Evolutionary conservation across 768 basidiomycete genomes (phyloP), one percentile per base, ranked within the genome.

Genomic region (Boletellus emodensis): DNA sequence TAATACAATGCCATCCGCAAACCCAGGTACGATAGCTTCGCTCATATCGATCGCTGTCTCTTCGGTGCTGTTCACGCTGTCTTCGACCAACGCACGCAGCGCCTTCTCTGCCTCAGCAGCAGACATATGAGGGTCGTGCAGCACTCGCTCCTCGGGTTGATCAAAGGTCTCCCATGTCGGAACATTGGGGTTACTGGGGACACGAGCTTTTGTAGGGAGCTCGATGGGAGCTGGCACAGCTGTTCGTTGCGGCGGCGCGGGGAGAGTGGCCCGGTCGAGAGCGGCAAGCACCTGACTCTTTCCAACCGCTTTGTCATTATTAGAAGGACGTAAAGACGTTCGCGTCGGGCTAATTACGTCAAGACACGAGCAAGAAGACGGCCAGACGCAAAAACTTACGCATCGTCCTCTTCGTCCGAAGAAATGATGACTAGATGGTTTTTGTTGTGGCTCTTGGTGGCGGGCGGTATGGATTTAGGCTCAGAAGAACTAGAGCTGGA

Each of bases 11-110:
- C 79, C 79, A 1, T 85, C 80, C 4, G 73, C 73, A 65, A 97
- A 95, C 0, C 87, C 94, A 11, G 84, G 77, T 1, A 95, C 90
- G 13, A 76, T 72, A 0, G 85, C 82, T 52, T 91, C 82, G 3
- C 77, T 76, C 67, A 82, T 78, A 51, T 87, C 75, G 36, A 88
- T 57, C 24, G 62, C 65, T 5, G 72, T 44, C 8, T 67, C 62
- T 22, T 84, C 84, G 36, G 80, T 79, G 20, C 34, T 59, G 45
- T 81, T 79, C 60, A 83, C 77, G 12, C 76, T 79, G 6, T 84
- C 84, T 40, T 80, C 78, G 54, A 94, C 82, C 15, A 94, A 72
- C 36, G 91, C 89, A 20, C 83, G 79, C 45, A 94, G 71, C 18
- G 84, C 88, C 57, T 83, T 84, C 59, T 93, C 89, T 0, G 90